These are phyloP conservation scores for Lachnum nothofagi DNA, from an alignment of 2,329 filamentous ascomycete species.

Conservation along the genomic window DNA sequence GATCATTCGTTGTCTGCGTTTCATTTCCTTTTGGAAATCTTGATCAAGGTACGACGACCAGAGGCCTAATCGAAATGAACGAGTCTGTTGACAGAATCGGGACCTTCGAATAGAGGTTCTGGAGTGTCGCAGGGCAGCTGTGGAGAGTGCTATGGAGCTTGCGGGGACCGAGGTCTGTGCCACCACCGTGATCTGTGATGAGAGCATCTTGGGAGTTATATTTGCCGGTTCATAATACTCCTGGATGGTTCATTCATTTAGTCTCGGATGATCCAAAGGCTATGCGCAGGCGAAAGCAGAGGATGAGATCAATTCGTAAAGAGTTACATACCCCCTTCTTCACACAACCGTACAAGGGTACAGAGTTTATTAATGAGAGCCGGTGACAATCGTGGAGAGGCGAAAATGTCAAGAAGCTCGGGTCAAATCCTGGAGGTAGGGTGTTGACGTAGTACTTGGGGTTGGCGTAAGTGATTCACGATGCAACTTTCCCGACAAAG, in stretches of 20 bases:
- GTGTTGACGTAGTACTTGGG: not conserved
- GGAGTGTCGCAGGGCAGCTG: slow-evolving; percentile 12
- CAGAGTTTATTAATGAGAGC: too few relatives aligned
- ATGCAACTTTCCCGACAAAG: too few relatives aligned
- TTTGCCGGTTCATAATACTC: slow-evolving; percentile 19
- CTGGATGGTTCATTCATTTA: slow-evolving; percentile 7
- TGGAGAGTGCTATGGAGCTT: slow-evolving; percentile 10
- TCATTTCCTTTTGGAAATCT: slow-evolving; percentile 39
- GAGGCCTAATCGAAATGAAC: slow-evolving; percentile 45
- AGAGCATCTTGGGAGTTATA: slow-evolving; percentile 24
- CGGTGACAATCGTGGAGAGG: too few relatives aligned
- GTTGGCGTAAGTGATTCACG: not conserved
- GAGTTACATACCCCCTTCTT: too few relatives aligned
- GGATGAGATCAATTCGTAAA: too few relatives aligned
- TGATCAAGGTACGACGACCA: slow-evolving; percentile 43
- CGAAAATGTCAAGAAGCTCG: too few relatives aligned
- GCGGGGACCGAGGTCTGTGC: slow-evolving; percentile 13
- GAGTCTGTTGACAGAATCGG: slow-evolving; percentile 36
- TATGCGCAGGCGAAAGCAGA: not conserved
- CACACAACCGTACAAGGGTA: too few relatives aligned
- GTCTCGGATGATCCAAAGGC: too few relatives aligned
- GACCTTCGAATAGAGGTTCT: slow-evolving; percentile 8
- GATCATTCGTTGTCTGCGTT: slow-evolving; percentile 40
- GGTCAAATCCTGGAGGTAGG: not conserved
- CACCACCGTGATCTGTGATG: slow-evolving; percentile 20